These are phyloP conservation scores for Salix purpurea DNA, from an alignment of 345 rosid species.

Conservation along the genomic window DNA sequence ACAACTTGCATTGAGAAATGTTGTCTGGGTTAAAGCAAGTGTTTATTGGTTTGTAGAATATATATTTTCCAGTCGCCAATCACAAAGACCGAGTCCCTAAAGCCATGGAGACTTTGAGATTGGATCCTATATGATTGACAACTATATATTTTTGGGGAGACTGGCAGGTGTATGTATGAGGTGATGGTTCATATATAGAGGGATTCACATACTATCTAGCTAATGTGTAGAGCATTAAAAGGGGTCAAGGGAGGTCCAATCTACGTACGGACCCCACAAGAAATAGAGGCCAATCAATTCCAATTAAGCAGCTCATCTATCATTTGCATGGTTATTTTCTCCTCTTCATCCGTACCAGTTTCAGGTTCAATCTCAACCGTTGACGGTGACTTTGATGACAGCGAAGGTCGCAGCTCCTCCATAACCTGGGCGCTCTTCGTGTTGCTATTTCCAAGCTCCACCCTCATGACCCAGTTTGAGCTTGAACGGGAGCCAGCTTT, in stretches of 20 bases:
- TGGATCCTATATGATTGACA: background rate
- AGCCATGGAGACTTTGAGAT: background rate
- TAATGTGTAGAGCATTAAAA: background rate
- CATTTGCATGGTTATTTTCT: constrained; percentile 64
- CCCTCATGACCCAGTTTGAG: constrained; percentile 64
- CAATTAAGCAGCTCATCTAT: constrained; percentile 66
- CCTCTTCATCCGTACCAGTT: constrained; percentile 42
- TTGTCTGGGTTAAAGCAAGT: background rate
- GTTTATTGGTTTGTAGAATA: background rate
- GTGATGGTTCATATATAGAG: background rate
- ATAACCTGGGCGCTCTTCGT: constrained; percentile 3
- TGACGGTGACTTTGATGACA: constrained; percentile 10
- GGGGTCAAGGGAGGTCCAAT: background rate
- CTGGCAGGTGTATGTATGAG: background rate
- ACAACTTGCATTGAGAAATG: background rate
- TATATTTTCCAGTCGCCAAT: background rate
- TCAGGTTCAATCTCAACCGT: constrained; percentile 12
- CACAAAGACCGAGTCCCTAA: background rate
- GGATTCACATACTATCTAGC: background rate
- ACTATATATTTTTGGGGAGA: background rate
- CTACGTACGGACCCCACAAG: background rate
- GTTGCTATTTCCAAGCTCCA: constrained; percentile 45
- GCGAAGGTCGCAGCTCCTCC: constrained; percentile 10
- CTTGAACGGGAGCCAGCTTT: constrained; percentile 50
- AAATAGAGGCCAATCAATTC: constrained; percentile 20